These are phyloP conservation scores for Ustilago sp. DNA, from an alignment of 1,284 basidiomycete genomes.

Conservation along the genomic window DNA sequence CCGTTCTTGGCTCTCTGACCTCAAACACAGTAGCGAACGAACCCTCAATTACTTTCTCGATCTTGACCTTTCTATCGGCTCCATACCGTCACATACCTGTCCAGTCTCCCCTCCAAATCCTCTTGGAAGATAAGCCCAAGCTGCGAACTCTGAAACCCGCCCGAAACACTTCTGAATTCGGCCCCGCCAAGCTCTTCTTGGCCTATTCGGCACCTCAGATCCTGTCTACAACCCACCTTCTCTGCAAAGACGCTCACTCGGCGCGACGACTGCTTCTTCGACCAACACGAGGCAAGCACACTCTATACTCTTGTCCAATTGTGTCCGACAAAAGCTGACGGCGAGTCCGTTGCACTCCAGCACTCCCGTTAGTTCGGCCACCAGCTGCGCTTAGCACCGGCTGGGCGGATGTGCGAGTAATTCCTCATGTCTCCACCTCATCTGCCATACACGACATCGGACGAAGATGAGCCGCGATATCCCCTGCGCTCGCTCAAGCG, in stretches of 20 bases:
- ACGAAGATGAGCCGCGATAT: slow-evolving; percentile 23
- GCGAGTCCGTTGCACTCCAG: not conserved
- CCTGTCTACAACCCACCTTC: not conserved
- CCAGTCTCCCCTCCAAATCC: too few relatives aligned
- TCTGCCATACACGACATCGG: slow-evolving; percentile 14
- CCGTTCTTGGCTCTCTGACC: not conserved
- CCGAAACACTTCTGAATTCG: not conserved
- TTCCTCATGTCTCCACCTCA: slow-evolving; percentile 24
- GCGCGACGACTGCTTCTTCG: not conserved
- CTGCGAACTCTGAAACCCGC: too few relatives aligned
- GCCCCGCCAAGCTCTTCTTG: not conserved
- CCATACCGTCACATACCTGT: not conserved
- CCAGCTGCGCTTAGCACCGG: not conserved
- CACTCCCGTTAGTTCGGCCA: not conserved
- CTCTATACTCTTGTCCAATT: not conserved
- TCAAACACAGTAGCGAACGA: not conserved
- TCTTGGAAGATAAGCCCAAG: too few relatives aligned
- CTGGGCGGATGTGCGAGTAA: not conserved
- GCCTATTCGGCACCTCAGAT: not conserved
- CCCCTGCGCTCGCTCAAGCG: slow-evolving; percentile 11
- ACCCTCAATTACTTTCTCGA: not conserved
- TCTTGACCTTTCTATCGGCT: not conserved
- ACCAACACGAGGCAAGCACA: not conserved
- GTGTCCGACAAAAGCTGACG: not conserved
- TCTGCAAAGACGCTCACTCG: not conserved